A percentile compares a stretch with the other conserved stretches of the same genome.
phyloP scores from a whole-genome alignment of 1,139 yeast species.

The Hyphopichia pseudoburtonii region DNA sequence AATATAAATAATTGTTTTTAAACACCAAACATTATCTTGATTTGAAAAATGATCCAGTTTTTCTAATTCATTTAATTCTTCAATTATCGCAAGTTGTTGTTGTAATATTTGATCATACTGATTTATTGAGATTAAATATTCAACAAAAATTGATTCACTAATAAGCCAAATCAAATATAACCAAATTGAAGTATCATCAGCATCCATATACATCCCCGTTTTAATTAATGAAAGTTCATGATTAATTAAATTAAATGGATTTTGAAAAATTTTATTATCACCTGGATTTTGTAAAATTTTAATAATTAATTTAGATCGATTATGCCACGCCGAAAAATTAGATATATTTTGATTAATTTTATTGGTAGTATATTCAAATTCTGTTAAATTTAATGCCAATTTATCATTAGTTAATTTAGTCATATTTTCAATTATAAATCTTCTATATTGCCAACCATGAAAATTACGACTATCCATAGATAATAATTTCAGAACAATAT shows the following conservation, averaged over 20 bases:
- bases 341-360: slow-evolving; percentile 83
- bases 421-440: slow-evolving; percentile 60
- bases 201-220: slow-evolving; percentile 89
- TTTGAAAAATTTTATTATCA: slow-evolving; percentile 16
- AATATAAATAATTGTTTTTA: slow-evolving; percentile 52
- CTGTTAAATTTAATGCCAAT: slow-evolving; percentile 35
- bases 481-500: slow-evolving; percentile 65
- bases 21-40: slow-evolving; percentile 66
- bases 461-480: slow-evolving; percentile 77
- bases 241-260: slow-evolving; percentile 37
- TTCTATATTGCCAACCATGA: slow-evolving; percentile 95
- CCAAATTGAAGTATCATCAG: slow-evolving; percentile 95
- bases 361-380: slow-evolving; percentile 73
- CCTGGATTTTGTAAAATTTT: slow-evolving; percentile 27
- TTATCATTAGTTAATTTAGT: slow-evolving; percentile 26
- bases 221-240: slow-evolving; percentile 69
- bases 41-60: slow-evolving; percentile 53
- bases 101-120: slow-evolving; percentile 32
- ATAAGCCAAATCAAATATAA: slow-evolving; percentile 82
- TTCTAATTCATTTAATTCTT: slow-evolving; percentile 61
- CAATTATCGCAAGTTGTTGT: slow-evolving; percentile 38
- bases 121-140: slow-evolving; percentile 18
- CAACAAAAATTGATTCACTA: slow-evolving; percentile 49
- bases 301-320: slow-evolving; percentile 71
- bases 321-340: slow-evolving; percentile 96